These are phyloP conservation scores for Ophiosphaerella herpotricha DNA, from an alignment of 2,329 filamentous ascomycete species.

Conservation along the genomic window DNA sequence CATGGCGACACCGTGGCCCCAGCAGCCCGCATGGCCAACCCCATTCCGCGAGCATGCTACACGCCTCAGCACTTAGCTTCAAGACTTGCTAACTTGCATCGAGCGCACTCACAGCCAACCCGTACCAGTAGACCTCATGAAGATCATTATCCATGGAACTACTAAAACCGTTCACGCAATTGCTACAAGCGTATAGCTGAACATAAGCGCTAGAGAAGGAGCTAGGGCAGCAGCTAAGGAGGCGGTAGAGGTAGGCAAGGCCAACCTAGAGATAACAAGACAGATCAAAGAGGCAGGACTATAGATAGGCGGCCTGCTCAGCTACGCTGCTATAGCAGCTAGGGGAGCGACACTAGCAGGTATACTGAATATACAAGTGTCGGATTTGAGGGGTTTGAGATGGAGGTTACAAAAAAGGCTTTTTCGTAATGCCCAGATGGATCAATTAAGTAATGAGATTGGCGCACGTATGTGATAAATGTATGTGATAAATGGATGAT, in stretches of 20 bases:
- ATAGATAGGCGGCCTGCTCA: constrained; percentile 6
- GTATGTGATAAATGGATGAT: no score
- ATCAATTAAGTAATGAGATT: no score
- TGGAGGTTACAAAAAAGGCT: no score
- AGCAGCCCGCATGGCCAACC: no score
- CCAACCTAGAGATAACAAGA: constrained; percentile 7
- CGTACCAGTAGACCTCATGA: constrained; percentile 11
- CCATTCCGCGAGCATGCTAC: constrained; percentile 15
- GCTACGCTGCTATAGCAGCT: constrained; percentile 15
- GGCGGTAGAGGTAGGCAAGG: constrained; percentile 9
- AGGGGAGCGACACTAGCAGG: not conserved
- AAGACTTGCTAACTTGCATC: constrained; percentile 12
- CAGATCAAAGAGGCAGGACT: constrained; percentile 10
- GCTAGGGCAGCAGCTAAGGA: constrained; percentile 15
- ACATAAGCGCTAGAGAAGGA: constrained; percentile 11
- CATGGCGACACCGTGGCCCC: no score
- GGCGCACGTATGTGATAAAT: no score
- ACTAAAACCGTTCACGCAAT: not conserved
- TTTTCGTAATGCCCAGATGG: no score
- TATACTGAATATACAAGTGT: no score
- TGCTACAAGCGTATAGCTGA: constrained; percentile 9
- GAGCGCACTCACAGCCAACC: constrained; percentile 16
- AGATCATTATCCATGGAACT: constrained; percentile 7
- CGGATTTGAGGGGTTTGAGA: no score
- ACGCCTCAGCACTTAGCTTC: constrained; percentile 23